A percentile compares a stretch with the other conserved stretches of the same genome.
Evolutionary conservation across 306 rosid genomes (phyloP).

Genomic region (Casuarina equisetifolia): DNA sequence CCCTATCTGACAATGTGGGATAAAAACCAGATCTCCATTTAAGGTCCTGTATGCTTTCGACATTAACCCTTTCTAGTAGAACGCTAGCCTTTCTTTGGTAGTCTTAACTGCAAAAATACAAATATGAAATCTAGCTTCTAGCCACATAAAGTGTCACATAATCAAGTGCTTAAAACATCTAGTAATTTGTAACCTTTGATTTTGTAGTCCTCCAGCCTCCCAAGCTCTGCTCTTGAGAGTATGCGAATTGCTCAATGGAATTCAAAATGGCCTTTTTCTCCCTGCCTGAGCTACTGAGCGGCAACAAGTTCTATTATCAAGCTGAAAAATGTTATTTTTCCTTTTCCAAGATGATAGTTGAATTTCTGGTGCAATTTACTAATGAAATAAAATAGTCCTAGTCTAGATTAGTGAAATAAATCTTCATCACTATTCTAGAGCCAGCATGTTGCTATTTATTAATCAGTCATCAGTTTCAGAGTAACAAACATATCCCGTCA

Average conservation of each 20-base stretch:
- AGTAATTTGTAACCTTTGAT: slow-evolving; percentile 52
- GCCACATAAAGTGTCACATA: slow-evolving; percentile 16
- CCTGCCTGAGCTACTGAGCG: slow-evolving; percentile 33
- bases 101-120: slow-evolving; percentile 44
- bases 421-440: background rate
- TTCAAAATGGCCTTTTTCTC: slow-evolving; percentile 33
- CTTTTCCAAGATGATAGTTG: background rate
- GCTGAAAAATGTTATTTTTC: background rate
- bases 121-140: slow-evolving; percentile 19
- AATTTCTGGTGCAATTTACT: background rate
- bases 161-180: slow-evolving; percentile 3
- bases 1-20: slow-evolving; percentile 11
- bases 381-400: background rate
- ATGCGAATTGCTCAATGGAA: slow-evolving; percentile 56
- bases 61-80: slow-evolving; percentile 17
- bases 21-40: background rate
- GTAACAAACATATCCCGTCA: background rate
- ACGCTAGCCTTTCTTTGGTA: slow-evolving; percentile 18
- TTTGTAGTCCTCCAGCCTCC: slow-evolving; percentile 66
- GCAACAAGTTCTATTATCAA: slow-evolving; percentile 42
- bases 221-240: slow-evolving; percentile 35
- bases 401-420: background rate
- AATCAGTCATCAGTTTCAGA: background rate
- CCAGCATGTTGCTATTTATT: background rate
- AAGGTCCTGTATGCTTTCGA: slow-evolving; percentile 14